A percentile compares a stretch with the other conserved stretches of the same genome.
Evolutionary conservation across 441 rosid species (phyloP).

Genomic region (Croton laevigatus): DNA sequence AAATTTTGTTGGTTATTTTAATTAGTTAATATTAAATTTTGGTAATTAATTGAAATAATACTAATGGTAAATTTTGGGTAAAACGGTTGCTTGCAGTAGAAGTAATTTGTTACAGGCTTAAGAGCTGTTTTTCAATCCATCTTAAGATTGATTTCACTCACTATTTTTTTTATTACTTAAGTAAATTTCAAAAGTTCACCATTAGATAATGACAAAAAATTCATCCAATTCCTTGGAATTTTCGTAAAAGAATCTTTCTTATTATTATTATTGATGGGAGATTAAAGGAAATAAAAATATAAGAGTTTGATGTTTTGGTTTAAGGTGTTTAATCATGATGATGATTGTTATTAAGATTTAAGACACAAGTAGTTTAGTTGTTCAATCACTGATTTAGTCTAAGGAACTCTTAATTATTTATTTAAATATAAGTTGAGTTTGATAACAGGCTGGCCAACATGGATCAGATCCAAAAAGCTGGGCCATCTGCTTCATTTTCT

Average conservation of each 20-base stretch:
- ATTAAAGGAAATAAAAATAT: too few relatives aligned
- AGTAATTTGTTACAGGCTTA: background rate
- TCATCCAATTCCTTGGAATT: background rate
- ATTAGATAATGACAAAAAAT: background rate
- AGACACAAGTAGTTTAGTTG: background rate
- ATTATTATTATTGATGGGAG: background rate
- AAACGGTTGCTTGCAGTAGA: background rate
- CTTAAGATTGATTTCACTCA: background rate
- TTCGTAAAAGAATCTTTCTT: background rate
- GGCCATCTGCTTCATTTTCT: background rate
- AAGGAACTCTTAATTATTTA: background rate
- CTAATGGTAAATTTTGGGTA: background rate
- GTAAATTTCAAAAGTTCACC: background rate
- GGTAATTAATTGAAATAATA: background rate
- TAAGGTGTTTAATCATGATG: too few relatives aligned
- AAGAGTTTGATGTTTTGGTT: too few relatives aligned
- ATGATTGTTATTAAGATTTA: too few relatives aligned
- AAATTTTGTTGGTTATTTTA: background rate
- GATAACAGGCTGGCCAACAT: constrained; percentile 15
- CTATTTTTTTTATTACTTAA: background rate
- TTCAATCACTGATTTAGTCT: background rate
- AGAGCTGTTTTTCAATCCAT: background rate
- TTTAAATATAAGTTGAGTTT: background rate
- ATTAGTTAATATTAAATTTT: background rate
- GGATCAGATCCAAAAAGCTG: constrained; percentile 14